Evolutionary conservation across 2,329 filamentous ascomycete species (phyloP), one percentile per base, ranked within the genome.

Genomic region (Fusarium duplospermum): DNA sequence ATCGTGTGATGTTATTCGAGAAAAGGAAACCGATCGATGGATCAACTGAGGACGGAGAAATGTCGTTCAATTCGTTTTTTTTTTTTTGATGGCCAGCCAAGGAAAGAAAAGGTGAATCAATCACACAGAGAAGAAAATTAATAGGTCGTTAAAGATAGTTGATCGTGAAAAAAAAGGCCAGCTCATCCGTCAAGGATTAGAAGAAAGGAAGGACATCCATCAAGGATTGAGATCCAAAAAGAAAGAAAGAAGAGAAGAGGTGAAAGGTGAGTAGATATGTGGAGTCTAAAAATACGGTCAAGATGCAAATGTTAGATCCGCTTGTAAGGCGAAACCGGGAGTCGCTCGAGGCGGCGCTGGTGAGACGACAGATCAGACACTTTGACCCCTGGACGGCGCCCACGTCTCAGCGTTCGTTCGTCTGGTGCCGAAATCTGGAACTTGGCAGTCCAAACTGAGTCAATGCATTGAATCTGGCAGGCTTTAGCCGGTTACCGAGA

Each of bases 311-410:
- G 47, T 63, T 33, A 24, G 16, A 33, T 20, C 27, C 31, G 22
- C 18, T 31, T 16, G 31, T 67, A 59, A 70, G 65, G 64, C 75
- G 75, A 77, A 77, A 77, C 75, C 75, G 75, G 75, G 59, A 72
- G 31, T n/a, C 66, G 67, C 63, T 64, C 60, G 68, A 70, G 64
- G 64, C 66, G 64, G 67, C 67, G 68, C 42, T 77, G 66, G 68
- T 77, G 75, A 77, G 75, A 77, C 75, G 69, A 64, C n/a, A 64
- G 67, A 77, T 77, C 67, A 74, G 63, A 77, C 67, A 73, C 54
- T 35, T 27, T 20, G 22, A 22, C 61, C 20, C 59, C 45, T 47
- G 33, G 35, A 29, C 54, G 40, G 57, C 45, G 27, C 20, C 36
- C 14, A 24, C n/a, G 62, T 42, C 62, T 45, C 50, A 60, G 54